Evolutionary conservation across 345 rosid genomes (phyloP).

Genomic region (Eucalyptus tenuipes): DNA sequence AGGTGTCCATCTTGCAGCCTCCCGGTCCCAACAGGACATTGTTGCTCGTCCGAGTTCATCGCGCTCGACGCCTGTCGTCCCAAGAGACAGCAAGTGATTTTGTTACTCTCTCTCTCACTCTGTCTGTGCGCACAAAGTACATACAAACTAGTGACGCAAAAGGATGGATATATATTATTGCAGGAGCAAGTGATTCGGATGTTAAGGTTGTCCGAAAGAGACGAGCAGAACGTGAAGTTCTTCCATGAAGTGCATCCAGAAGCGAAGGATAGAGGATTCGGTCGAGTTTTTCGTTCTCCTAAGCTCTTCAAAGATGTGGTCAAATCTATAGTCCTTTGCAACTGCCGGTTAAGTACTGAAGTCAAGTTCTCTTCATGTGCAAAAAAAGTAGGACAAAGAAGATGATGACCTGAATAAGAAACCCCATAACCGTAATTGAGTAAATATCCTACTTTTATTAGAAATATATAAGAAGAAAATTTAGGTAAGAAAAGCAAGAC

Average conservation of each 20-base stretch:
- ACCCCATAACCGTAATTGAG: neutral
- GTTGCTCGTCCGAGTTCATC: slow-evolving; percentile 3
- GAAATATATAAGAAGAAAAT: too few species aligned
- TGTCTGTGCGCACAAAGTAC: neutral
- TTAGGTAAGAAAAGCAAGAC: too few species aligned
- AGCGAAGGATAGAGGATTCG: slow-evolving; percentile 21
- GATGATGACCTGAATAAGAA: neutral
- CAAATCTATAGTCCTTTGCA: slow-evolving; percentile 37
- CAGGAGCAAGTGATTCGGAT: slow-evolving; percentile 32
- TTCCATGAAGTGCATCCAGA: slow-evolving; percentile 22
- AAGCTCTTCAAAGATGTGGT: slow-evolving; percentile 40
- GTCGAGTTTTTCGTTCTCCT: slow-evolving; percentile 40
- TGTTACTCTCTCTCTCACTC: neutral
- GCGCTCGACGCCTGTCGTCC: neutral
- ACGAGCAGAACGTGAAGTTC: slow-evolving; percentile 8
- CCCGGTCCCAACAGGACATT: neutral
- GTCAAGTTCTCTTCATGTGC: neutral
- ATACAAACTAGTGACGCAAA: neutral
- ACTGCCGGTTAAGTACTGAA: slow-evolving; percentile 5
- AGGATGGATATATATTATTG: neutral
- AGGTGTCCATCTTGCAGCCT: slow-evolving; percentile 24
- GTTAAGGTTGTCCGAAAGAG: slow-evolving; percentile 22
- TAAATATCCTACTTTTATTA: too few species aligned
- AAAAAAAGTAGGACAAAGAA: neutral
- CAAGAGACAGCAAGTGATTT: too few species aligned